Percentiles rank a stretch among this genome's conserved stretches.
Conservation (phyloP, 1,284 basidiomycete species). For the Rhodotorula glutinis region DNA sequence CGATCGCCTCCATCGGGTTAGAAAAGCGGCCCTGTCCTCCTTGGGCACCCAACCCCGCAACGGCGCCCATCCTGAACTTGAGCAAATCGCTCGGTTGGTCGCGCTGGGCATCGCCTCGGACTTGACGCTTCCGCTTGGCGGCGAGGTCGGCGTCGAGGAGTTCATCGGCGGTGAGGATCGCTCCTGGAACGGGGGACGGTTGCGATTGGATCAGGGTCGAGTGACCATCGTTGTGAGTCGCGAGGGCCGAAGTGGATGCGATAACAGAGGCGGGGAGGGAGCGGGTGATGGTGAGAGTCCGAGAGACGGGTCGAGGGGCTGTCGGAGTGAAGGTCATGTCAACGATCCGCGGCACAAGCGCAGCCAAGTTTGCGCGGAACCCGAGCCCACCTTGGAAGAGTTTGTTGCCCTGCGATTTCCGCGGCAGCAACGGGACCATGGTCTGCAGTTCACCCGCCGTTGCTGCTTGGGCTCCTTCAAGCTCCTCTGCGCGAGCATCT, state of each 20-base stretch:
- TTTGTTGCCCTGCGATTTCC: slow-evolving; percentile 26
- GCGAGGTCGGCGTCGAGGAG: slow-evolving; percentile 12
- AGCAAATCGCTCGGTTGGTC: slow-evolving; percentile 28
- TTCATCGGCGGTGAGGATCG: slow-evolving; percentile 31
- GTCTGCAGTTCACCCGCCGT: slow-evolving; percentile 18
- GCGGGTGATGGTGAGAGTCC: slow-evolving; percentile 26
- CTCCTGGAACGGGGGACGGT: slow-evolving; percentile 38
- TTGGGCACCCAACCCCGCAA: slow-evolving; percentile 9
- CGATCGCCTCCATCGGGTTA: slow-evolving; percentile 4
- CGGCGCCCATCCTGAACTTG: slow-evolving; percentile 16
- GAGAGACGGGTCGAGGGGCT: slow-evolving; percentile 33
- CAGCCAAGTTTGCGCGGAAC: no score
- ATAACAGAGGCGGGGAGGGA: slow-evolving; percentile 20
- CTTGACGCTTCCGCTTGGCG: slow-evolving; percentile 13
- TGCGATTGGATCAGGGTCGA: slow-evolving; percentile 37
- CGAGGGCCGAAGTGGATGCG: slow-evolving; percentile 10
- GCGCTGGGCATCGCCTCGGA: slow-evolving; percentile 1
- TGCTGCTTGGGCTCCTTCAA: neutral
- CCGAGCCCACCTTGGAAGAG: slow-evolving; percentile 27
- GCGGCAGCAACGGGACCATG: slow-evolving; percentile 29
- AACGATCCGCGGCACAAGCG: no score
- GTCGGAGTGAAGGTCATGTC: neutral
- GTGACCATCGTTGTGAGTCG: slow-evolving; percentile 9
- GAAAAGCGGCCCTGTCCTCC: slow-evolving; percentile 16
- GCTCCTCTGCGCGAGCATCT: neutral